Evolutionary conservation across 257 asterid genomes (phyloP), one percentile per base, ranked within the genome.

Genomic region (Hygrophila difformis): DNA sequence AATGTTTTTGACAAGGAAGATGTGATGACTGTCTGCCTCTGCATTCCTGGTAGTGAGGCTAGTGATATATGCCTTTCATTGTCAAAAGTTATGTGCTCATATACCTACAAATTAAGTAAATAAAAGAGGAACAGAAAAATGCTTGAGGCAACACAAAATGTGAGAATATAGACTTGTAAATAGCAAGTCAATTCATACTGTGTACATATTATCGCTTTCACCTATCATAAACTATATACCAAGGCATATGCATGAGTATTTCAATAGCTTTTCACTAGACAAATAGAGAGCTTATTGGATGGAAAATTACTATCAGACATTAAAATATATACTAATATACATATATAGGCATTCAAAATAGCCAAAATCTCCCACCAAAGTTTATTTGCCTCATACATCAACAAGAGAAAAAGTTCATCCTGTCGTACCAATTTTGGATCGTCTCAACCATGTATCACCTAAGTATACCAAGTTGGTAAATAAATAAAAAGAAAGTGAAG

Each of bases 41-140:
- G 95, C 97, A 87, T 87, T 36, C 62, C 93, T 47, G 87, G 78
- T 57, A 87, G 79, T 49, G 97, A 68, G 44, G 93, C 95, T 60
- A 87, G 78, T 49, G 97, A 67, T 18, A 77, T 23, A 52, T 78
- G 95, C 6, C 48, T 64, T 67, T 58, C 69, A 31, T 64, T 62
- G 48, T 81, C 93, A 50, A 67, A 87, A 1, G 95, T 87, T 60
- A 87, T 68, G 62, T 81, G 93, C 71, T 84, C 97, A 28, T 87
- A 84, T 21, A 87, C 97, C 95, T 84, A 64, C 38, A 39, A 44
- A 55, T 28, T 29, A 37, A n/a, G n/a, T n/a, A n/a, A n/a, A n/a
- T 15, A 16, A 24, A 39, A 12, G 28, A 21, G 13, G 18, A 59
- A 24, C 48, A 18, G n/a, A n/a, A 35, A 33, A 40, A 37, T 15